Evolutionary conservation across 352 stramenopile genomes (phyloP).

Genomic region (Phytophthora pisi): DNA sequence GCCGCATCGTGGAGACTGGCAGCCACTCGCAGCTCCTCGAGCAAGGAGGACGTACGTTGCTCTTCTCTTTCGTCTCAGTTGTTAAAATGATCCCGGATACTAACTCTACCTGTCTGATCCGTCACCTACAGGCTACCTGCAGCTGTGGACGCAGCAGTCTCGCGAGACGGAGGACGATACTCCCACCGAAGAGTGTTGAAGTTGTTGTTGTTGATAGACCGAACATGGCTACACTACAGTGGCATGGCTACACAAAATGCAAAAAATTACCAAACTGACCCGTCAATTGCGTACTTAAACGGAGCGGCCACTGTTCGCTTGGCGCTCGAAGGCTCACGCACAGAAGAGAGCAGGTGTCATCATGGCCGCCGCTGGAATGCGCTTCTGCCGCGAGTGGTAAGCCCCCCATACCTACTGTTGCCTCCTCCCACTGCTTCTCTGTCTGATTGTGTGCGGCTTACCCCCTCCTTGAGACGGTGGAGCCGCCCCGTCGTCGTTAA

Average conservation of each 20-base stretch:
- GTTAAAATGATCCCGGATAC: not conserved
- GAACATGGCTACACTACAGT: slow-evolving; percentile 16
- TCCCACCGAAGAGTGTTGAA: not conserved
- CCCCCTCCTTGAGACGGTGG: not conserved
- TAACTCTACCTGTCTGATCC: slow-evolving; percentile 4
- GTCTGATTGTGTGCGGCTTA: not conserved
- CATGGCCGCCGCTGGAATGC: slow-evolving; percentile 85
- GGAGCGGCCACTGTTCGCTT: slow-evolving; percentile 11
- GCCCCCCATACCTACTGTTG: slow-evolving; percentile 18
- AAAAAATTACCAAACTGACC: not conserved
- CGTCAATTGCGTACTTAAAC: slow-evolving; percentile 21
- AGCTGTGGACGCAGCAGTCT: slow-evolving; percentile 52
- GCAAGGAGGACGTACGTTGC: slow-evolving; percentile 45
- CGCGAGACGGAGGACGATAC: slow-evolving; percentile 25
- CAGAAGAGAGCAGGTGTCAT: slow-evolving; percentile 15
- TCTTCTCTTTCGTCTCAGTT: not conserved
- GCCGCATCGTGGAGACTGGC: slow-evolving; percentile 55
- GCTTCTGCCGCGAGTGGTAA: slow-evolving; percentile 89
- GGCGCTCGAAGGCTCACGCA: slow-evolving; percentile 8
- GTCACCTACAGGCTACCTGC: slow-evolving; percentile 35
- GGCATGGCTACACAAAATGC: not conserved
- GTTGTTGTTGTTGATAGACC: not conserved
- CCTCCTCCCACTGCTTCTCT: not conserved
- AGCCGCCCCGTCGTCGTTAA: not conserved
- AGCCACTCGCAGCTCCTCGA: slow-evolving; percentile 50